A percentile compares a stretch with the other conserved stretches of the same genome.
phyloP scores from a whole-genome alignment of 306 rosid genomes.

The Cicer judaicum region DNA sequence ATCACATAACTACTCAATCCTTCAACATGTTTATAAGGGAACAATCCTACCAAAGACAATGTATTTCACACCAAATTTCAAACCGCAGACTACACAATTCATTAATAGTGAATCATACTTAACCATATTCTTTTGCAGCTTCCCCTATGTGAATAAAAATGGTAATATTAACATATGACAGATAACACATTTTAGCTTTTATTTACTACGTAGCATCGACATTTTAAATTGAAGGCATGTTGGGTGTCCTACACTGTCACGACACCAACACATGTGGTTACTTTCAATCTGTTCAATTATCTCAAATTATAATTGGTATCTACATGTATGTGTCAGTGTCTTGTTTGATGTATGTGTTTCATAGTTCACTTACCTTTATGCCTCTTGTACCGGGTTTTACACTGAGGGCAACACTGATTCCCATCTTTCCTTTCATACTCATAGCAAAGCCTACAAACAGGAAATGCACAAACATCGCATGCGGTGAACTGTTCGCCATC shows the following conservation, averaged over 20 bases:
- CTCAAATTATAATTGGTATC: too few species aligned
- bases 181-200: too few species aligned
- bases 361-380: conserved; percentile 67
- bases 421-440: conserved; percentile 99
- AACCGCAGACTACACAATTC: background rate
- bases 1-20: background rate
- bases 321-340: too few species aligned
- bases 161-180: background rate
- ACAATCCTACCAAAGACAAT: background rate
- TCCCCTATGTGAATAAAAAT: too few species aligned
- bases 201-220: too few species aligned
- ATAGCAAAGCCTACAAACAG: conserved; percentile 94
- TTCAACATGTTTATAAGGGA: background rate
- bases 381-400: conserved; percentile 93
- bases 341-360: background rate
- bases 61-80: background rate
- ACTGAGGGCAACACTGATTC: conserved; percentile 89
- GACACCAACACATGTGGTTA: too few species aligned
- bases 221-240: too few species aligned
- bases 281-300: too few species aligned
- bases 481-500: conserved; percentile 82
- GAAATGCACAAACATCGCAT: conserved; percentile 78
- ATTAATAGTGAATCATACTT: too few species aligned
- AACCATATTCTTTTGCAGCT: too few species aligned
- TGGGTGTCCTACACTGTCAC: too few species aligned